Base-by-base conservation (phyloP, 1,284 basidiomycete species). In the Hortiboletus rubellus region DNA sequence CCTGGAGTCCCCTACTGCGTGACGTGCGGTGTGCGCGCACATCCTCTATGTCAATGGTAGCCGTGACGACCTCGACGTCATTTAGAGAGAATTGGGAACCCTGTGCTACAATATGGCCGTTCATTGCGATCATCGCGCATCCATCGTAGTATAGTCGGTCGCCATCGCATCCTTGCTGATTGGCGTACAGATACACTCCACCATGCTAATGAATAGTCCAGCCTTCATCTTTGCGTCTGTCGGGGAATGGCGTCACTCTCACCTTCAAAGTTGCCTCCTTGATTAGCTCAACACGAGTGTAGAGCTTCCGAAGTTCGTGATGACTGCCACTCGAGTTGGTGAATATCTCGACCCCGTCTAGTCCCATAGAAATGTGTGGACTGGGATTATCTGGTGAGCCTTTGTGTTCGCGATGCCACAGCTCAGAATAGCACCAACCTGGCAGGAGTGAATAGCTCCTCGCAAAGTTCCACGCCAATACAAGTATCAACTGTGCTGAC, bases 121-220 rank as follows among this genome's bases (percentile, higher is more conserved):
- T 99, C 58, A 96, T 82, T 6, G 93, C 94, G 65, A 99, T 98
- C 82, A 99, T 85, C 18, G 94, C 91, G 62, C 94, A 96, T 34
- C 97, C 96, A 67, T 99, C 97, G 71, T 98, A 99, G 79, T 99
- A 99, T 2, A 98, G 80, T 30, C 96, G 85, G 71, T 99, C 96
- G 5, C 97, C 96, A 70, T 99, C 96, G 70, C 97, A 99, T 7
- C 97, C 96, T 79, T 98, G 96, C 71, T 99, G 96, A 71, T 99
- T 99, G 10, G 96, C 92, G 66, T 99, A 99, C 9, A 99, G 83
- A 74, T 99, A 99, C 50, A 98, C 86, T 5, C 97, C 96, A 22
- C 96, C 97, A 34, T 95, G 83, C 95, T 97, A 63, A 7, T 54
- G 46, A 27, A 56, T 7, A 14, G 7, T 36, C 11, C 15, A 22